These are phyloP conservation scores for Dictyostelium capitatum DNA, from an alignment of 78 protist species.

Conservation along the genomic window DNA sequence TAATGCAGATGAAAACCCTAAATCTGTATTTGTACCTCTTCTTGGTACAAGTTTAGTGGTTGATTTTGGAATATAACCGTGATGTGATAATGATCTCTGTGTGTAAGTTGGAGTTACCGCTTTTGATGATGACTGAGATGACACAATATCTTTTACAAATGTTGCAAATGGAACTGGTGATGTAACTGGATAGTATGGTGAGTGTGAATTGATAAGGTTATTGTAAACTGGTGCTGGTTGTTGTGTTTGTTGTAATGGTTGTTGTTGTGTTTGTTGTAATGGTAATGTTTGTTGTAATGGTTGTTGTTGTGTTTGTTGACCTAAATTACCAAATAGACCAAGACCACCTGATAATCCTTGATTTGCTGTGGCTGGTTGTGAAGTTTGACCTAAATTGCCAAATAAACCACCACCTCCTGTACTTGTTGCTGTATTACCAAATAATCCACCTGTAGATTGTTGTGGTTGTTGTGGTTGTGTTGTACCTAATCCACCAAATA, in stretches of 20 bases:
- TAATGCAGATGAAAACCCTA: slow-evolving; percentile 5
- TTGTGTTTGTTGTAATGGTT: neutral
- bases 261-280: neutral
- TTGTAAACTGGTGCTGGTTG: neutral
- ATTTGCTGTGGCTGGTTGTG: neutral
- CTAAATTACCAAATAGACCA: slow-evolving; percentile 15
- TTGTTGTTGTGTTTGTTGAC: slow-evolving; percentile 6
- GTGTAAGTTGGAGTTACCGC: slow-evolving; percentile 1
- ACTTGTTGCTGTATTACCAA: slow-evolving; percentile 10
- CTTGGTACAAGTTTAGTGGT: slow-evolving; percentile 38
- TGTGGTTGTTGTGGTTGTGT: too few species aligned
- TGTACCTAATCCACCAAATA: slow-evolving; percentile 26
- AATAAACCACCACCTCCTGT: neutral
- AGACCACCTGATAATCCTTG: slow-evolving; percentile 11
- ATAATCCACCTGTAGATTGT: neutral
- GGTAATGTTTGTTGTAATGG: neutral
- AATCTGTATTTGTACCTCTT: slow-evolving; percentile 5
- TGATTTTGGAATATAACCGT: slow-evolving; percentile 50
- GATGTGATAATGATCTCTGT: slow-evolving; percentile 27
- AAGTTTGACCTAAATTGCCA: neutral
- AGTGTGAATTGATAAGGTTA: neutral
- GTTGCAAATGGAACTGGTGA: slow-evolving; percentile 18
- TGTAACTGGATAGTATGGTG: slow-evolving; percentile 66
- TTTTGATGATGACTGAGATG: neutral
- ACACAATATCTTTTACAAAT: neutral